Base-by-base conservation (phyloP, 768 basidiomycete species). In the Tricholoma sp. region DNA sequence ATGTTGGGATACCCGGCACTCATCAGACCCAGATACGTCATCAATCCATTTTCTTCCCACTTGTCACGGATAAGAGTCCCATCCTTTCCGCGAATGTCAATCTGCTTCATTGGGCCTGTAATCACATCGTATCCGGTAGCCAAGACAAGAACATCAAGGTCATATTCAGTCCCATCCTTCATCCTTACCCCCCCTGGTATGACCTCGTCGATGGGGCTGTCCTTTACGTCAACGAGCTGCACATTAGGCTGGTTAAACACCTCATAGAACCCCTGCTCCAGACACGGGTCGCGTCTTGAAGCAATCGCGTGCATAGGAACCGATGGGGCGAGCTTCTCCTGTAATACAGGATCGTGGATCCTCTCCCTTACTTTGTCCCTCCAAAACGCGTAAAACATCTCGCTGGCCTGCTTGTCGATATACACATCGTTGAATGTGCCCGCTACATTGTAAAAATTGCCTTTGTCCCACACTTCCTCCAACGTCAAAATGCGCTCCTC, bases 121-220 rank as follows among this genome's bases (percentile, higher is more conserved):
- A 59, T 54, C 13, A 48, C 50, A 36, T 63, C 62, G 47, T 57
- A 63, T 2, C 62, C 62, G 12, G 62, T 63, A 18, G 63, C 63
- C 18, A 59, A 50, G 9, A 64, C 52, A 17, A 62, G 42, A 4
- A 57, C 50, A 39, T 64, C 63, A 32, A 64, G 50, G 32, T 60
- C 59, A 15, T 55, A 52, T 39, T 58, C 57, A 11, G 31, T 42
- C 1, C 59, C 59, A 51, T 57, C 55, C 20, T 31, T 33, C n/a
- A 50, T 58, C 32, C 37, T 56, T 7, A 64, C 42, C 3, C 63
- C 63, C n/a, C 49, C 54, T 17, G 53, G 53, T n/a, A 57, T 59
- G 12, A 64, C 45, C 33, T 64, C 60, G 2, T 10, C 33, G 18
- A 64, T 61, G 1, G 56, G 54, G 15, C 24, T 60, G 49, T 57